Conservation (phyloP, 225 moss, liverwort and hornwort genomes). For the Neckera pumila region DNA sequence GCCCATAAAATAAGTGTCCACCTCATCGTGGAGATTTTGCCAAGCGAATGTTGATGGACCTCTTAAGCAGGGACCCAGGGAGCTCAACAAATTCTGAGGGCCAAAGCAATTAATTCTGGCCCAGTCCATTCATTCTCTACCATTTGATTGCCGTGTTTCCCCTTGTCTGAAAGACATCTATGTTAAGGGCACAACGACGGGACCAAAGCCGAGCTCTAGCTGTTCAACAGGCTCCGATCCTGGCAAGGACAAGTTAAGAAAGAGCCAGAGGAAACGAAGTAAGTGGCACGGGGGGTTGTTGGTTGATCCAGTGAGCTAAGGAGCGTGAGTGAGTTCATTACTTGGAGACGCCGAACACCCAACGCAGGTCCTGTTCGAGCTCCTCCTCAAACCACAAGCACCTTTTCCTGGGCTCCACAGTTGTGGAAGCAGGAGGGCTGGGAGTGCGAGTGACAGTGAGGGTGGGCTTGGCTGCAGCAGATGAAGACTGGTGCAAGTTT, state of each 20-base stretch:
- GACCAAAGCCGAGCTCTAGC: background rate
- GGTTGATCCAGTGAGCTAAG: background rate
- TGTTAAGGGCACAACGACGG: background rate
- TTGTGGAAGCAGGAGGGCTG: background rate
- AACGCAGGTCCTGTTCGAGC: conserved; percentile 80
- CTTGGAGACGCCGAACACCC: conserved; percentile 93
- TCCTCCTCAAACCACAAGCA: conserved; percentile 93
- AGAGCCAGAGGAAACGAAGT: background rate
- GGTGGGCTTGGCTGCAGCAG: background rate
- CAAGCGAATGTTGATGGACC: background rate
- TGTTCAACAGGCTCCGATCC: background rate
- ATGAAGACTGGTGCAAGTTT: background rate
- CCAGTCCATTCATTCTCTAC: background rate
- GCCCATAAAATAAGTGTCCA: background rate
- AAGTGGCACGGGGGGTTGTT: background rate
- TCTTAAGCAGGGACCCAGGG: background rate
- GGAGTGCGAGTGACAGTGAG: background rate
- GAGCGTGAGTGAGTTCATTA: background rate
- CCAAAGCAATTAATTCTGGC: background rate
- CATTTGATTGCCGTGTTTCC: background rate
- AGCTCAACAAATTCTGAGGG: no score
- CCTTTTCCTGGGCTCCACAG: conserved; percentile 3
- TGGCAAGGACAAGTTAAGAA: background rate
- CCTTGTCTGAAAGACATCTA: background rate
- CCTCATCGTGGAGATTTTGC: background rate